Evolutionary conservation across 2,329 filamentous ascomycete genomes (phyloP).

Genomic region (Colletotrichum gloeosporioides): DNA sequence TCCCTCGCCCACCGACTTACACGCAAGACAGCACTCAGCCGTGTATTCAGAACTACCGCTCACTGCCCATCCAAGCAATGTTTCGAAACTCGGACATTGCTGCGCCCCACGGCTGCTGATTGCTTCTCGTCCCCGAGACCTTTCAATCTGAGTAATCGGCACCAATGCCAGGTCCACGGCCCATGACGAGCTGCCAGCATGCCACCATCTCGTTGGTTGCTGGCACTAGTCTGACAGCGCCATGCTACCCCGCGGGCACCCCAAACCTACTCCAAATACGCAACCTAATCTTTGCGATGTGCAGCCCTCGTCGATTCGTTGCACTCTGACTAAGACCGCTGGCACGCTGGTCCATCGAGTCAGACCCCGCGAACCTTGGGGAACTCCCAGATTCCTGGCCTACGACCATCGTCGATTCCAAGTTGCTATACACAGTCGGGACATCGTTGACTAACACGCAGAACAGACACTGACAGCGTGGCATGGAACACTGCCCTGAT

Average conservation of each 20-base stretch:
- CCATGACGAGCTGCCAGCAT: not conserved
- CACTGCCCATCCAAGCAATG: not conserved
- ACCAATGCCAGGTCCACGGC: not conserved
- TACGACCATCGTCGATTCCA: not conserved
- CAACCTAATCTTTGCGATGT: constrained; percentile 3
- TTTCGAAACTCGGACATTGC: not conserved
- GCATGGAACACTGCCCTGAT: not conserved
- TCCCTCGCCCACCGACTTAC: not conserved
- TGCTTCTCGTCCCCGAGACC: not conserved
- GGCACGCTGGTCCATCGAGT: not conserved
- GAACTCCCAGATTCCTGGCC: not conserved
- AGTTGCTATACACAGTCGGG: not conserved
- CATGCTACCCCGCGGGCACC: not conserved
- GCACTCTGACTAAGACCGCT: not conserved
- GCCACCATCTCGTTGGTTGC: not conserved
- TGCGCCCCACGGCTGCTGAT: not conserved
- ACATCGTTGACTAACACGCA: not conserved
- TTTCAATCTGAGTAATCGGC: not conserved
- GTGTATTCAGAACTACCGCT: too few relatives aligned
- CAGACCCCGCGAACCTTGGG: not conserved
- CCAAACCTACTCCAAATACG: not conserved
- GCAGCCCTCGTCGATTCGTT: not conserved
- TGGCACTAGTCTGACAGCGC: not conserved
- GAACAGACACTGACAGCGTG: not conserved
- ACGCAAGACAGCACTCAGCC: not conserved